These are phyloP conservation scores for Xylaria cubensis DNA, from an alignment of 495 filamentous ascomycete species.

Conservation along the genomic window DNA sequence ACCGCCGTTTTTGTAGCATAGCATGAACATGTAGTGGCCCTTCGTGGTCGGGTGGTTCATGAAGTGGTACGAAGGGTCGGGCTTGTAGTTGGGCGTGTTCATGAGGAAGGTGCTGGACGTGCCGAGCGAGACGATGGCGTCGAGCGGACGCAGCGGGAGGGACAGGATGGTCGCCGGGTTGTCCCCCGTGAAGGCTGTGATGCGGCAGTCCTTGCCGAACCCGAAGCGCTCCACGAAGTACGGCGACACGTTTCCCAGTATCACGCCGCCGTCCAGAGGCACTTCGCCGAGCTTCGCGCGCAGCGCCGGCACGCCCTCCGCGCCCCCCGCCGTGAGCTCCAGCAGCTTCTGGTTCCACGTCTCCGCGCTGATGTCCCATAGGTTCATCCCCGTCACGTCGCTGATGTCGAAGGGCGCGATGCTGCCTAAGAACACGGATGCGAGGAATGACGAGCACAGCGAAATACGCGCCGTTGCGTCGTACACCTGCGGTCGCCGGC, in stretches of 20 bases:
- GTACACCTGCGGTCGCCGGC: conserved; percentile 81
- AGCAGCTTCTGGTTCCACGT: conserved; percentile 77
- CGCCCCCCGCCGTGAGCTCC: conserved; percentile 71
- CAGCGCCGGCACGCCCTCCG: conserved; percentile 68
- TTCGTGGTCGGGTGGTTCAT: conserved; percentile 87
- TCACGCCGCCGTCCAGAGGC: conserved; percentile 76
- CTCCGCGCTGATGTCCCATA: conserved; percentile 85
- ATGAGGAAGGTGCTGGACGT: conserved; percentile 97
- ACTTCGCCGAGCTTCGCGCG: conserved; percentile 82
- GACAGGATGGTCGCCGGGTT: conserved; percentile 96
- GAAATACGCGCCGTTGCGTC: conserved; percentile 81
- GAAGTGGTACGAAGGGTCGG: conserved; percentile 86
- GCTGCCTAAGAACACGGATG: conserved; percentile 85
- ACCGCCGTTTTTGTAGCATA: conserved; percentile 98
- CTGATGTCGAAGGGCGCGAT: conserved; percentile 91
- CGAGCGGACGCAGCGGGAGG: conserved; percentile 80
- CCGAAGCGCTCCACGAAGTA: conserved; percentile 83
- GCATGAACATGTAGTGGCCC: conserved; percentile 96
- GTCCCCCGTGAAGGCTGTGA: conserved; percentile 91
- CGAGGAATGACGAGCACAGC: conserved; percentile 92
- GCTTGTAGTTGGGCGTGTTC: conserved; percentile 87
- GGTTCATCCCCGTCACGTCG: conserved; percentile 95
- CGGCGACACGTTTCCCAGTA: conserved; percentile 71
- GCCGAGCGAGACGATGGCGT: conserved; percentile 92
- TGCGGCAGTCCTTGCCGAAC: conserved; percentile 74